Base-by-base conservation (phyloP, 805 yeast genomes). In the Candida broadrunensis region DNA sequence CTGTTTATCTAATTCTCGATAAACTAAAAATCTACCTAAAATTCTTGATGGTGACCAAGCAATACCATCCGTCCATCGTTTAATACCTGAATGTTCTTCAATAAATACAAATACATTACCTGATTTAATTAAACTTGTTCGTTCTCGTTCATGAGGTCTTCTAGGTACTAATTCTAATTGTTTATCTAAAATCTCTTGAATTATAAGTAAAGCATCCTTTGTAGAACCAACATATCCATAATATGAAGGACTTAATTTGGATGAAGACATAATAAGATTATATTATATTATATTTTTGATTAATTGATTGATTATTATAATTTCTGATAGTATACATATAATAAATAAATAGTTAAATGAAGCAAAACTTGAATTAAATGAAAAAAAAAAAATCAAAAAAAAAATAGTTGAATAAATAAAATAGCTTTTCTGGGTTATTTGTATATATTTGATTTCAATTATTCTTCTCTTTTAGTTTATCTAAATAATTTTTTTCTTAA, bases 1-100 rank as follows among this genome's bases (percentile, higher is more conserved):
- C 46, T 59, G 60, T 25, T 61, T 59, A 47, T 70, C 73, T 35
- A 69, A 51, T 40, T 89, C 95, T 20, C 95, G 76, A 60, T 90
- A 90, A 9, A 90, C 82, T 25, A 90, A 67, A 52, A 90, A 90
- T 43, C 93, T 72, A 5, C 96, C 96, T 20, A 88, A 71, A 30
- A 90, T 88, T 36, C 97, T 71, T 2, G 95, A 84, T 0, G 97
- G 96, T 2, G 90, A 81, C 98, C 98, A 90, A 12, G 90, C 72
- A 12, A 87, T 78, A n/a, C 97, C 96, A 55, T 90, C 98, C 1
- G 98, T 90, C 98, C 98, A 90, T 44, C 98, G 72, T 57, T 85
- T 86, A 45, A 90, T 89, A 2, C 91, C 89, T 0, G 90, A 81
- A 11, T 76, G 69, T 49, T 85, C 88, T 60, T 90, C 96, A 36